These are phyloP conservation scores for Lizonia empirigonia DNA, from an alignment of 2,329 filamentous ascomycete genomes.

Conservation along the genomic window DNA sequence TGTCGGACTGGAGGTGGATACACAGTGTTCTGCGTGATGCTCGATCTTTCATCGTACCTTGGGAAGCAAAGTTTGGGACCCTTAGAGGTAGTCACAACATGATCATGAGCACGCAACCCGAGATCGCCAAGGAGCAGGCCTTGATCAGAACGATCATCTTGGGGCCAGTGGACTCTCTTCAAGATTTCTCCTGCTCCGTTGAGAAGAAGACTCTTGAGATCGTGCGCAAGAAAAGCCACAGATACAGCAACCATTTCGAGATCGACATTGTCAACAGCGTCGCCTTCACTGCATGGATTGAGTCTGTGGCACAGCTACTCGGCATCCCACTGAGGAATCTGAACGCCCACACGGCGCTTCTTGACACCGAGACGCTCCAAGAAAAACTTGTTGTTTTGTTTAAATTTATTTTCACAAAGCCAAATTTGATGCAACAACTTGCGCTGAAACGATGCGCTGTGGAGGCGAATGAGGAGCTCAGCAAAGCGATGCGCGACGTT, in stretches of 20 bases:
- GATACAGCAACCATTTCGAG: not conserved
- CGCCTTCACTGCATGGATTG: not conserved
- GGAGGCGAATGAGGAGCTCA: conserved; percentile 54
- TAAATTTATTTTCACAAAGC: not conserved
- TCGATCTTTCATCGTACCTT: conserved; percentile 64
- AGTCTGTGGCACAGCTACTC: not conserved
- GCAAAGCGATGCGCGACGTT: not conserved
- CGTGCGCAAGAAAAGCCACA: conserved; percentile 51
- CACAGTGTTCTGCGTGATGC: not conserved
- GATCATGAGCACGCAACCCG: too few species aligned
- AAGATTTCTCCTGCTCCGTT: conserved; percentile 64
- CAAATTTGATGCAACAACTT: not conserved
- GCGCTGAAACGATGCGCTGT: conserved; percentile 44
- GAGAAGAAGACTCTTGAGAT: conserved; percentile 67
- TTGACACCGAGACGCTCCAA: not conserved
- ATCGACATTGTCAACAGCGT: not conserved
- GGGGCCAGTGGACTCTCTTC: conserved; percentile 57
- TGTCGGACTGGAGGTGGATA: too few species aligned
- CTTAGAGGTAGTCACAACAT: conserved; percentile 64
- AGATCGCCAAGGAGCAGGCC: conserved; percentile 64
- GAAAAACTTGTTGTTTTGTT: not conserved
- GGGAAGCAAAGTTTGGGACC: conserved; percentile 67
- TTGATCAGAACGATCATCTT: conserved; percentile 62
- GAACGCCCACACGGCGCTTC: not conserved
- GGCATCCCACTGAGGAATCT: not conserved